Evolutionary conservation across 176 grass and related monocot genomes (phyloP), one percentile per base, ranked within the genome.

Genomic region (Guadua angustifolia): DNA sequence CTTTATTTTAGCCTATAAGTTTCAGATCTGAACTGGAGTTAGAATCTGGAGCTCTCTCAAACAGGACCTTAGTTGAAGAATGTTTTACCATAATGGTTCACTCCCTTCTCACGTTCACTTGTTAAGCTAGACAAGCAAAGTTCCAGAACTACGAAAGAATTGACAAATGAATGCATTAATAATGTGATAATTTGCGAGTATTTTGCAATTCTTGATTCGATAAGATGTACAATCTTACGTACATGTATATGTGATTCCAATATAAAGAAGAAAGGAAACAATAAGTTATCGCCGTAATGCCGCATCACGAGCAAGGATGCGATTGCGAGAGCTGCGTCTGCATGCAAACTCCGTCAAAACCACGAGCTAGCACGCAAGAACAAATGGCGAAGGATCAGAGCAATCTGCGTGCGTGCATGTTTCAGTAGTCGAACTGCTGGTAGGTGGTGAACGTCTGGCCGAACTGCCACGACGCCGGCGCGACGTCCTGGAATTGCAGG

Each of bases 401-500:
- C n/a, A 11, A 18, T 45, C 9, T 45, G 43, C 43, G 43, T 45
- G 43, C 10, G 9, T 45, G 43, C 43, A 45, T 45, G 26, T 42
- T 88, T 47, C 29, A 89, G 64, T 87, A 88, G 57, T 58, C 12
- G 83, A 95, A 95, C 40, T 95, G 84, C 13, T 71, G 45, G 74
- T 79, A 22, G 43, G 51, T 77, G 59, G 56, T 38, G 81, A 75
- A 94, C 0, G 89, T 92, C 81, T 84, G 85, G 2, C 92, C 94
- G 66, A 90, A 97, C 47, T 40, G 15, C 92, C 91, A 97, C 43
- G 33, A 42, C 9, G 68, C 58, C 35, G 81, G 82, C 3, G 63
- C 75, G 13, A 86, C 25, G 76, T 88, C 5, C 38, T 42, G 38
- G 75, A 90, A 94, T 4, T 49, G 17, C 1, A 97, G 21, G 22